Percentiles rank a stretch among this genome's conserved stretches.
phyloP scores from a whole-genome alignment of 441 rosid species.

The Bruguiera hainesii region DNA sequence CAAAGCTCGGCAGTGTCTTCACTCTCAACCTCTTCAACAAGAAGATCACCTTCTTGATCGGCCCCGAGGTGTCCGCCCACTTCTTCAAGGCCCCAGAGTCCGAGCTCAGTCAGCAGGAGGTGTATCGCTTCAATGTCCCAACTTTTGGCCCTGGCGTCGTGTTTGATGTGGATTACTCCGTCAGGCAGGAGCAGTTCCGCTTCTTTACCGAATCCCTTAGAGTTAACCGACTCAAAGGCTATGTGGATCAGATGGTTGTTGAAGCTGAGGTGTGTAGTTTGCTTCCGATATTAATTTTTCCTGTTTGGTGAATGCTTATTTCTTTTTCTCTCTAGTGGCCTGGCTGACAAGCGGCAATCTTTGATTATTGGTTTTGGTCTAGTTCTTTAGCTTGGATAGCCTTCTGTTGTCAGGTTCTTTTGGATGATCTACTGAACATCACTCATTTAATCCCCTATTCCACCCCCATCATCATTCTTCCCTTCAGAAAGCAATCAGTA shows the following conservation, averaged over 20 bases:
- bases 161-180: constrained; percentile 85
- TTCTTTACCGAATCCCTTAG: constrained; percentile 92
- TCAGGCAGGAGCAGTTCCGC: constrained; percentile 97
- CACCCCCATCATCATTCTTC: too few species aligned
- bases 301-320: neutral
- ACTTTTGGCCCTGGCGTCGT: constrained; percentile 99
- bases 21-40: constrained; percentile 66
- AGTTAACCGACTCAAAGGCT: constrained; percentile 83
- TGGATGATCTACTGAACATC: too few species aligned
- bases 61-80: constrained; percentile 97
- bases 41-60: constrained; percentile 91
- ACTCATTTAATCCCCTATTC: too few species aligned
- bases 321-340: neutral
- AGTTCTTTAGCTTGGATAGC: too few species aligned
- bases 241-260: constrained; percentile 94
- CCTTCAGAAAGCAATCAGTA: too few species aligned
- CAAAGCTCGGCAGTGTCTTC: constrained; percentile 94
- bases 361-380: too few species aligned
- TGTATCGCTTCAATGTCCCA: constrained; percentile 96
- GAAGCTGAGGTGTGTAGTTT: constrained; percentile 70
- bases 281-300: neutral
- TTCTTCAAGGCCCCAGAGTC: constrained; percentile 92
- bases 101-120: constrained; percentile 98
- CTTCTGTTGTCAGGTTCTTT: too few species aligned
- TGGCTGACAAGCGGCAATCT: neutral